phyloP scores from a whole-genome alignment of 345 rosid genomes.

The Orychophragmus violaceus region DNA sequence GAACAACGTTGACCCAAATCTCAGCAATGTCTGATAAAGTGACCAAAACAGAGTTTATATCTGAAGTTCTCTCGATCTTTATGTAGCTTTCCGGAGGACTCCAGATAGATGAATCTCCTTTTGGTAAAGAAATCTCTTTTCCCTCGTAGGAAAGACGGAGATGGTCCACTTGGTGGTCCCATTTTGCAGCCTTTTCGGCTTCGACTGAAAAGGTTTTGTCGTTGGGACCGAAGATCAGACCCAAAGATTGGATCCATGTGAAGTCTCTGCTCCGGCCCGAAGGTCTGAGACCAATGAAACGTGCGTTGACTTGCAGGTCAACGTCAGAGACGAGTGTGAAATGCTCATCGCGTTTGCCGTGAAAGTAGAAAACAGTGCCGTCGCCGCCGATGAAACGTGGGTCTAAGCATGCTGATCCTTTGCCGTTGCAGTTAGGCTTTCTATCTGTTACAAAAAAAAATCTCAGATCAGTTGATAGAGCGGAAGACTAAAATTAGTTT shows the following conservation, averaged over 20 bases:
- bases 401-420: conserved; percentile 57
- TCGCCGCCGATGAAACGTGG: conserved; percentile 63
- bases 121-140: too few relatives aligned
- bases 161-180: conserved; percentile 49
- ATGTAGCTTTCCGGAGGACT: conserved; percentile 31
- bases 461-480: too few relatives aligned
- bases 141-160: conserved; percentile 42
- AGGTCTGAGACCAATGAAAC: conserved; percentile 53
- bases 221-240: conserved; percentile 26
- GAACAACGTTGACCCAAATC: conserved; percentile 51
- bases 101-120: conserved; percentile 43
- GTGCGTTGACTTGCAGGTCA: too few relatives aligned
- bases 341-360: too few relatives aligned
- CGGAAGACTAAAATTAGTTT: too few relatives aligned
- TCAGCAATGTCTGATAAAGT: conserved; percentile 34
- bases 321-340: too few relatives aligned
- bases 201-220: conserved; percentile 42
- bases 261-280: conserved; percentile 44
- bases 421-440: conserved; percentile 29
- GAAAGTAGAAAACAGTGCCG: conserved; percentile 54
- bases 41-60: too few relatives aligned
- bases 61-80: conserved; percentile 44
- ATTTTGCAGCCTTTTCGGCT: conserved; percentile 37
- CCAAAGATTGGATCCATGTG: conserved; percentile 70
- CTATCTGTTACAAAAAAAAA: too few relatives aligned